These are phyloP conservation scores for Xylariaceae sp. DNA, from an alignment of 2,329 filamentous ascomycete species.

Conservation along the genomic window DNA sequence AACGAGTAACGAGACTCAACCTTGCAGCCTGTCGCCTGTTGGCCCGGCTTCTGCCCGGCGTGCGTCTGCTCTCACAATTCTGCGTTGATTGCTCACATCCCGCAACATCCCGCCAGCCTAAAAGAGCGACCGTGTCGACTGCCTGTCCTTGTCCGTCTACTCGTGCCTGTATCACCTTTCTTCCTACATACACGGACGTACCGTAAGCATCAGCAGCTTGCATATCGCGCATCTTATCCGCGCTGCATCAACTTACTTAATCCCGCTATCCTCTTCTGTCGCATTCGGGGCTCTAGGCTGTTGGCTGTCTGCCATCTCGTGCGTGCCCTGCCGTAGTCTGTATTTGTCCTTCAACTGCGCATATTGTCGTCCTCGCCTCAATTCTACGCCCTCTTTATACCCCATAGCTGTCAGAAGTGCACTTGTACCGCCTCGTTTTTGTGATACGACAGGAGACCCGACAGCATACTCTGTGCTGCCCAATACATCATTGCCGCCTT, in stretches of 20 bases:
- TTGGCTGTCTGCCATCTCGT: no score
- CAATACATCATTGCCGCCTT: constrained; percentile 14
- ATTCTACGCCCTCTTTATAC: constrained; percentile 5
- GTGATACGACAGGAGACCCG: constrained; percentile 22
- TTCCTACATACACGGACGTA: no score
- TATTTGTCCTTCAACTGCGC: constrained; percentile 8
- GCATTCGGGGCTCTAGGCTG: no score
- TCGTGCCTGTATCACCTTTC: no score
- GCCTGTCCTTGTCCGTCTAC: neutral
- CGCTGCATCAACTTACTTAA: no score
- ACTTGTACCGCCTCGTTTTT: constrained; percentile 20
- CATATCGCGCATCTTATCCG: no score
- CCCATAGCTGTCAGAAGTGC: constrained; percentile 11
- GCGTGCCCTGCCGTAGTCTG: neutral
- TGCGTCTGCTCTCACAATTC: constrained; percentile 2
- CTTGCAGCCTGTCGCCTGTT: constrained; percentile 1
- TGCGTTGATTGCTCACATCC: neutral
- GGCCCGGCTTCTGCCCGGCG: neutral
- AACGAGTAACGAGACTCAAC: constrained; percentile 1
- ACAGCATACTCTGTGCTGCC: constrained; percentile 16
- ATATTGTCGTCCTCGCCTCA: neutral
- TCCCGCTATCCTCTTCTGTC: no score
- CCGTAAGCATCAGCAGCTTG: no score
- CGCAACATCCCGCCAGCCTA: neutral
- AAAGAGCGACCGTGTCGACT: neutral